Percentiles rank a stretch among this genome's conserved stretches.
phyloP scores from a whole-genome alignment of 352 stramenopile species.

The Phytophthora sojae region DNA sequence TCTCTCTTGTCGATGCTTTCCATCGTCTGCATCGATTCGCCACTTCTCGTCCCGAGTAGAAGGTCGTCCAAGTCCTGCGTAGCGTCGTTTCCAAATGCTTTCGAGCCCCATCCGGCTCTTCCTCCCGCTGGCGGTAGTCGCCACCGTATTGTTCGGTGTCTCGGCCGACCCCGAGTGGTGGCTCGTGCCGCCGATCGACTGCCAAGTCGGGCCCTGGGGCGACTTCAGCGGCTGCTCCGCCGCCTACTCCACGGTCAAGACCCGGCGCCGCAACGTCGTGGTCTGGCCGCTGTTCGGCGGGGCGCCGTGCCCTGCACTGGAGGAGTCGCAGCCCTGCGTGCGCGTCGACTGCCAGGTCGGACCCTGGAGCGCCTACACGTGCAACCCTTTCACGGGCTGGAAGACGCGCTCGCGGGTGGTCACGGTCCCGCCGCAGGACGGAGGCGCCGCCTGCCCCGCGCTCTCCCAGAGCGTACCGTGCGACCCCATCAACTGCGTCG shows the following conservation, averaged over 20 bases:
- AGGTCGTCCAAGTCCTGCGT: not conserved
- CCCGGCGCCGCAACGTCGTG: constrained; percentile 45
- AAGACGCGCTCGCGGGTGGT: constrained; percentile 49
- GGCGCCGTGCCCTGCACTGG: constrained; percentile 45
- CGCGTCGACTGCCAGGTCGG: constrained; percentile 52
- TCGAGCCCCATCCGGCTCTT: not conserved
- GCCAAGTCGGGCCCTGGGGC: constrained; percentile 50
- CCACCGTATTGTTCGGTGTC: not conserved
- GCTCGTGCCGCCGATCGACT: constrained; percentile 26
- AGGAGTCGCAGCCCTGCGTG: constrained; percentile 52
- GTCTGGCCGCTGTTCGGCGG: constrained; percentile 40
- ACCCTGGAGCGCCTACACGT: constrained; percentile 41
- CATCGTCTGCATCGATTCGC: not conserved
- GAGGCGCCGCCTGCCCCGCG: constrained; percentile 35
- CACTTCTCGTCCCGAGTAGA: not conserved
- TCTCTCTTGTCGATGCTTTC: not conserved
- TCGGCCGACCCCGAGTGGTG: not conserved
- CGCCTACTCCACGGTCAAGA: constrained; percentile 40
- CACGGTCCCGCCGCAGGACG: constrained; percentile 30
- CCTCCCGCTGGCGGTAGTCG: not conserved
- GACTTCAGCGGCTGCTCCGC: constrained; percentile 44
- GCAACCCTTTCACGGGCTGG: constrained; percentile 34
- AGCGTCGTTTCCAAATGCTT: not conserved
- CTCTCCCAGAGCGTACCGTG: constrained; percentile 42
- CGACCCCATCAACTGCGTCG: constrained; percentile 53